Evolutionary conservation across 1,284 basidiomycete genomes (phyloP).

Genomic region (Papiliotrema flavescens): DNA sequence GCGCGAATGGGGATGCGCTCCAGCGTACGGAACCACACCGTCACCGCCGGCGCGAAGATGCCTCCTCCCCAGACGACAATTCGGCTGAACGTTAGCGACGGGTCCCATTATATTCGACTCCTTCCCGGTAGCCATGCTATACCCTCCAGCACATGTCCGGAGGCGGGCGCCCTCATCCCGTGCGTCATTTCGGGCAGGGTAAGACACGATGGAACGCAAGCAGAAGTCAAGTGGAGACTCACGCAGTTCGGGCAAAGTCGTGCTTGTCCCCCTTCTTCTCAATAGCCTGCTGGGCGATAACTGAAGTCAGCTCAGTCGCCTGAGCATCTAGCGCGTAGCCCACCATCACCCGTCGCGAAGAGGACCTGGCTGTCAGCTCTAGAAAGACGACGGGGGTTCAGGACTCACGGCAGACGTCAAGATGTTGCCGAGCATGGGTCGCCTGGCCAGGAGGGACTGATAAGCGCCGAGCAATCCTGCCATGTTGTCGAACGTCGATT

Average conservation of each 20-base stretch:
- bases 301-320: constrained; percentile 13
- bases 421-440: constrained; percentile 44
- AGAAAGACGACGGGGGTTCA: background rate
- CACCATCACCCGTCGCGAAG: constrained; percentile 52
- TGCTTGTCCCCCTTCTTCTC: constrained; percentile 51
- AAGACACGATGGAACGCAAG: background rate
- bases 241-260: constrained; percentile 50
- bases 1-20: constrained; percentile 37
- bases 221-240: constrained; percentile 14
- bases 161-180: no score
- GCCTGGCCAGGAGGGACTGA: constrained; percentile 33
- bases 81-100: constrained; percentile 29
- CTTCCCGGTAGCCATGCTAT: no score
- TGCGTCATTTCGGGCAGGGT: no score
- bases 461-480: constrained; percentile 38
- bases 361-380: constrained; percentile 34
- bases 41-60: constrained; percentile 50
- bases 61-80: constrained; percentile 48
- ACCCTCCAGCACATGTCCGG: no score
- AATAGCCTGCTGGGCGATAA: constrained; percentile 53
- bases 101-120: no score
- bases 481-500: constrained; percentile 38
- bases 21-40: constrained; percentile 45
- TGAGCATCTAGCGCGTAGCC: background rate
- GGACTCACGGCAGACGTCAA: constrained; percentile 41